These are phyloP conservation scores for Vaccinium myrtillus DNA, from an alignment of 148 eudicot genomes.

Conservation along the genomic window DNA sequence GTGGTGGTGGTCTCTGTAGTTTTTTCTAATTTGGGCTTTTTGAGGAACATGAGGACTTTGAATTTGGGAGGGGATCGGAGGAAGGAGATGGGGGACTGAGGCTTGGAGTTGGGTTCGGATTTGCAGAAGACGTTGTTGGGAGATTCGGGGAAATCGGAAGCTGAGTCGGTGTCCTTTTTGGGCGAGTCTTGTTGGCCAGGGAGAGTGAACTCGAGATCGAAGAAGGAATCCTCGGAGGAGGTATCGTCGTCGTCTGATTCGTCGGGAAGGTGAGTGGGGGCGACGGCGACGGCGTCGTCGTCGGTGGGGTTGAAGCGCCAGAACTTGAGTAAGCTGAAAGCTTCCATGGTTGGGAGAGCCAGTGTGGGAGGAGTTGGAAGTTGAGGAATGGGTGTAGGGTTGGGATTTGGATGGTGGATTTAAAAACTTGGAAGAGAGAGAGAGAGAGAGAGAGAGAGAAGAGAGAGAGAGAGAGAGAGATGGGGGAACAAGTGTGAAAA, in stretches of 20 bases:
- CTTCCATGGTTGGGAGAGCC: slow-evolving; percentile 40
- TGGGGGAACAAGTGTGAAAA: neutral
- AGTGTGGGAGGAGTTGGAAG: neutral
- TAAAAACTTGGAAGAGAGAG: neutral
- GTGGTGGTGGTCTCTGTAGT: neutral
- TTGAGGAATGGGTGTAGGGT: neutral
- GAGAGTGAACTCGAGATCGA: neutral
- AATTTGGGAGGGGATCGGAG: neutral
- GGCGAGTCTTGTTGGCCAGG: neutral
- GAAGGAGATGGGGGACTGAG: neutral
- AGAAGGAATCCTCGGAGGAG: neutral
- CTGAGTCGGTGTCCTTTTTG: neutral
- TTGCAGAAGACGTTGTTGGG: neutral
- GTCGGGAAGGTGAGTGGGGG: neutral
- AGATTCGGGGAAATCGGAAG: neutral
- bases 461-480: neutral
- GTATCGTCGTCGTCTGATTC: neutral
- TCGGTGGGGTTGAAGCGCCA: slow-evolving; percentile 34
- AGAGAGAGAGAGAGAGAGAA: too few relatives aligned
- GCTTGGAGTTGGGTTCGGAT: neutral
- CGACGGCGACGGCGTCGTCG: neutral
- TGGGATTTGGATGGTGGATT: neutral
- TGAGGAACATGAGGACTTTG: neutral
- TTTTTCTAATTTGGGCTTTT: neutral
- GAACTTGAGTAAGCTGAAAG: slow-evolving; percentile 53